phyloP scores from a whole-genome alignment of 1,139 yeast species.

The Geotrichum citri-aurantii region DNA sequence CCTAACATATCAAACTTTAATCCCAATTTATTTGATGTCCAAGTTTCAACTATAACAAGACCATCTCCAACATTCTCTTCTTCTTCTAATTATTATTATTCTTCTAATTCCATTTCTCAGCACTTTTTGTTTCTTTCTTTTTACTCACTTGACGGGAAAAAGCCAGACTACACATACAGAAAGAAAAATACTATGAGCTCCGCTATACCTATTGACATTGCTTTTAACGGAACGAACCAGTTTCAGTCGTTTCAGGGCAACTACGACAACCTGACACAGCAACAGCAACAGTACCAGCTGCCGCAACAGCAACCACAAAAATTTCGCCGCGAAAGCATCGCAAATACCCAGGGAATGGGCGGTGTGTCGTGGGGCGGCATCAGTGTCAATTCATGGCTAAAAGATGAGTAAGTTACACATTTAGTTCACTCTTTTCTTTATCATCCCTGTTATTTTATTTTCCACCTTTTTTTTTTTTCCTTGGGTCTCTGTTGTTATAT shows the following conservation, averaged over 20 bases:
- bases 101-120: background rate
- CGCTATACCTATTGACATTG: conserved; percentile 41
- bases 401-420: conserved; percentile 66
- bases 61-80: background rate
- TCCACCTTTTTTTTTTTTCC: background rate
- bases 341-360: conserved; percentile 96
- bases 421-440: background rate
- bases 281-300: conserved; percentile 25
- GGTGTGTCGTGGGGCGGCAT: conserved; percentile 98
- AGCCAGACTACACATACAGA: conserved; percentile 1
- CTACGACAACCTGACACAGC: background rate
- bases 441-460: conserved; percentile 21
- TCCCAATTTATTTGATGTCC: background rate
- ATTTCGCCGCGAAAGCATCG: conserved; percentile 77
- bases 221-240: conserved; percentile 23
- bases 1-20: background rate
- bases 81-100: background rate
- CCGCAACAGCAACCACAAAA: conserved; percentile 31
- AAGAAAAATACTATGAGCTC: conserved; percentile 24
- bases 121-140: background rate
- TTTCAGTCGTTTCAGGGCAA: background rate
- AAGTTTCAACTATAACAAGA: background rate
- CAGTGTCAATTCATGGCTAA: conserved; percentile 91
- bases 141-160: background rate
- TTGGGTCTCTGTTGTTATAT: background rate